phyloP scores from a whole-genome alignment of 2,329 filamentous ascomycete species.

The Nothomitra cinnamomea region DNA sequence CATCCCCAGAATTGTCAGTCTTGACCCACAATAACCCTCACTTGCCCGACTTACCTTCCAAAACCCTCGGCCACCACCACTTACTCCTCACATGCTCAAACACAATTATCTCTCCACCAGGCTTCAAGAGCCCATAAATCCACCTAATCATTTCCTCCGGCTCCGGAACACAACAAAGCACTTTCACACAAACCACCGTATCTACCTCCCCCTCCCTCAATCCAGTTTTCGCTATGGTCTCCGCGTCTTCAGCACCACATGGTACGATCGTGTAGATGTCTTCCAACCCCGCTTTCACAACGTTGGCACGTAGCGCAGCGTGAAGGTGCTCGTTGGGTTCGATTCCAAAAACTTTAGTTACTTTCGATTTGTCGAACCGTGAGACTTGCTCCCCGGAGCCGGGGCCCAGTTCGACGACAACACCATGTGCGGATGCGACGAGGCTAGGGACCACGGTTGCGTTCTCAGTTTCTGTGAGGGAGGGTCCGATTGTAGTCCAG shows the following conservation, averaged over 20 bases:
- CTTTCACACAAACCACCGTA: conserved; percentile 35
- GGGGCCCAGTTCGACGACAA: conserved; percentile 33
- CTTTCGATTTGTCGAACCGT: conserved; percentile 25
- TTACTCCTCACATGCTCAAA: conserved; percentile 29
- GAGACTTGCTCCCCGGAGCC: conserved; percentile 34
- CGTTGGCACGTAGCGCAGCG: conserved; percentile 23
- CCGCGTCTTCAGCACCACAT: conserved; percentile 28
- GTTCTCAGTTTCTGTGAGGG: conserved; percentile 3
- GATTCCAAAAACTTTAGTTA: conserved; percentile 34
- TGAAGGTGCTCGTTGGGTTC: conserved; percentile 35
- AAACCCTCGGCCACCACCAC: not conserved
- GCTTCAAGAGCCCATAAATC: conserved; percentile 33
- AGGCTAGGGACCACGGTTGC: conserved; percentile 19
- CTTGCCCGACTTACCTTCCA: too few species aligned
- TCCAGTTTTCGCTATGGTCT: conserved; percentile 19
- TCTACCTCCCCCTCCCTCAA: conserved; percentile 30
- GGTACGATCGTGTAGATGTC: conserved; percentile 32
- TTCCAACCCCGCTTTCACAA: conserved; percentile 23
- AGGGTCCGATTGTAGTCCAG: conserved; percentile 2
- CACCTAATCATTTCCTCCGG: conserved; percentile 27
- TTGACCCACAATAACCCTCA: not conserved
- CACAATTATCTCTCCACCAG: conserved; percentile 36
- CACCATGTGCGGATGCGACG: conserved; percentile 23
- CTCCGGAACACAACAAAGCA: conserved; percentile 36
- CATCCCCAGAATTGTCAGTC: too few species aligned